A percentile compares a stretch with the other conserved stretches of the same genome.
Evolutionary conservation across 805 yeast species (phyloP).

Genomic region (Ogataea angusta): DNA sequence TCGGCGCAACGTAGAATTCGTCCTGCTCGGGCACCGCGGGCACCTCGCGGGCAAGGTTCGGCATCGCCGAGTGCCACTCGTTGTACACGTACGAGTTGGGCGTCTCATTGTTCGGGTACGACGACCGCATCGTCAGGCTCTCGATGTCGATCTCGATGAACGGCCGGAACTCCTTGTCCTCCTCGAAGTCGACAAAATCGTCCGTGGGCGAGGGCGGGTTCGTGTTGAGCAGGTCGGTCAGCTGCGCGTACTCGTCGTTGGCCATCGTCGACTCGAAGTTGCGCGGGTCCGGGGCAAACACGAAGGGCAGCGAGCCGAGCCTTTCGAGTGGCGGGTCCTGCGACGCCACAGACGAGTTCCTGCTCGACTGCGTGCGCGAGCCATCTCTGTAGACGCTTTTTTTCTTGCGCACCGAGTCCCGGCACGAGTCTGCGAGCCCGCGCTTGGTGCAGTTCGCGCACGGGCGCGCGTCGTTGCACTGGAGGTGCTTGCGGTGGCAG

Average conservation of each 20-base stretch:
- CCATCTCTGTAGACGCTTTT: conserved; percentile 13
- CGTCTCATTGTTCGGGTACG: conserved; percentile 32
- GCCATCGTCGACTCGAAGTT: conserved; percentile 35
- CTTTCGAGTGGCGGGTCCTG: neutral
- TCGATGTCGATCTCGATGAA: conserved; percentile 29
- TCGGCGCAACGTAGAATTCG: conserved; percentile 52
- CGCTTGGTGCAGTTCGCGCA: conserved; percentile 69
- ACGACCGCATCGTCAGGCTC: conserved; percentile 29
- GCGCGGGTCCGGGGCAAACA: conserved; percentile 19
- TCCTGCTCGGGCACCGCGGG: conserved; percentile 39
- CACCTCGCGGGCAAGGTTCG: conserved; percentile 45
- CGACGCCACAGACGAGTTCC: neutral
- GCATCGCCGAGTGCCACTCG: conserved; percentile 49
- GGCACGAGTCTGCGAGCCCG: conserved; percentile 49
- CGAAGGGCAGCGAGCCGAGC: conserved; percentile 1
- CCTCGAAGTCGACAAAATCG: conserved; percentile 28
- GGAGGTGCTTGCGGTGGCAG: conserved; percentile 71
- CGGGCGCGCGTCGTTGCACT: conserved; percentile 67
- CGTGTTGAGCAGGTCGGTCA: conserved; percentile 37
- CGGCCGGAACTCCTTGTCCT: conserved; percentile 27
- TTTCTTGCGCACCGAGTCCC: conserved; percentile 53
- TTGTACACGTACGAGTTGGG: conserved; percentile 46
- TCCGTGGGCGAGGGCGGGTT: conserved; percentile 35
- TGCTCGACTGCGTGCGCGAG: neutral
- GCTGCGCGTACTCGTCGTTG: conserved; percentile 40